Evolutionary conservation across 805 yeast genomes (phyloP).

Genomic region (Metschnikowia vanudenii): DNA sequence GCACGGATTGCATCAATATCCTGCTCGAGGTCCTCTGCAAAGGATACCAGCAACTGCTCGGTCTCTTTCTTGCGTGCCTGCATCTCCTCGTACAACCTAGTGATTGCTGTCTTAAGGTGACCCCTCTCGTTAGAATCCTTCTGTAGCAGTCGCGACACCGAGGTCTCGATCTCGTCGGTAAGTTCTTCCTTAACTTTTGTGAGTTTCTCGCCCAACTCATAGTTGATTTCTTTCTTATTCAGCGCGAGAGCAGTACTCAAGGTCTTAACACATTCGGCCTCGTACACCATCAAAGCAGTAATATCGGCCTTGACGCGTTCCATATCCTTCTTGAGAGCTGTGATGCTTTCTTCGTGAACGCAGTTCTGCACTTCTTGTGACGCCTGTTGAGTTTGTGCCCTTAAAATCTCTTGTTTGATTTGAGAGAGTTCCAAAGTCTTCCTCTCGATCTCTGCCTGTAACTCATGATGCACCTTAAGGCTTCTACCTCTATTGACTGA

Average conservation of each 20-base stretch:
- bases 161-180: slow-evolving; percentile 34
- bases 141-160: slow-evolving; percentile 24
- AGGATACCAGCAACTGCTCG: slow-evolving; percentile 24
- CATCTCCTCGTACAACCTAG: slow-evolving; percentile 2
- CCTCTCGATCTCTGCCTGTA: slow-evolving; percentile 10
- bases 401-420: slow-evolving; percentile 21
- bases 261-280: slow-evolving; percentile 21
- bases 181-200: slow-evolving; percentile 28
- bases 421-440: slow-evolving; percentile 12
- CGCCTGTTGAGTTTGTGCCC: slow-evolving; percentile 37
- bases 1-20: slow-evolving; percentile 16
- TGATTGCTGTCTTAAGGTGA: slow-evolving; percentile 8
- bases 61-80: slow-evolving; percentile 19
- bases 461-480: slow-evolving; percentile 8
- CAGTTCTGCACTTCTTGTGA: slow-evolving; percentile 36
- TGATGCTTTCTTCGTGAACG: slow-evolving; percentile 33
- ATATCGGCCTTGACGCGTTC: slow-evolving; percentile 35
- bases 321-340: slow-evolving; percentile 37
- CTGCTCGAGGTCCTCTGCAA: slow-evolving; percentile 27
- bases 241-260: slow-evolving; percentile 20
- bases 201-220: slow-evolving; percentile 23
- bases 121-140: not conserved
- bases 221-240: slow-evolving; percentile 22
- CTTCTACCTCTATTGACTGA: not conserved
- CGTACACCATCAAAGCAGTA: slow-evolving; percentile 27